Percentiles rank a stretch among this genome's conserved stretches.
Conservation (phyloP, 2,329 filamentous ascomycete species). For the Botrytis squamosa region DNA sequence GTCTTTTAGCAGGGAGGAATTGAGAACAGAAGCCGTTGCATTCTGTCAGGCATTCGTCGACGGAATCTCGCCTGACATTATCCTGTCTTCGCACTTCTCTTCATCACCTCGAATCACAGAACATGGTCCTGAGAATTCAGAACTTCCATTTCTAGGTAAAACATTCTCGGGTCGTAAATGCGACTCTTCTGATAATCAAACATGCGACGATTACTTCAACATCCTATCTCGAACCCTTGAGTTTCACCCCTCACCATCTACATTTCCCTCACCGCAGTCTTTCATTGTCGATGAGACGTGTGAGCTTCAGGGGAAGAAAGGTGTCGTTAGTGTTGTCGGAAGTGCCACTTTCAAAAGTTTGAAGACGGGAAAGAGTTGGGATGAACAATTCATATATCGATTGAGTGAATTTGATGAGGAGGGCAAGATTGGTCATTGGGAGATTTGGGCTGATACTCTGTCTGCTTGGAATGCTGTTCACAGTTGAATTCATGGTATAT, state of each 20-base stretch:
- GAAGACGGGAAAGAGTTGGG: slow-evolving; percentile 44
- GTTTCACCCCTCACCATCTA: slow-evolving; percentile 10
- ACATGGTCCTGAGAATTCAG: slow-evolving; percentile 41
- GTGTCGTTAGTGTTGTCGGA: slow-evolving; percentile 42
- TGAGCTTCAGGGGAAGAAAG: slow-evolving; percentile 23
- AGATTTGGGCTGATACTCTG: slow-evolving; percentile 47
- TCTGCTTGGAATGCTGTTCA: slow-evolving; percentile 44
- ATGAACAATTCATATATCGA: slow-evolving; percentile 44
- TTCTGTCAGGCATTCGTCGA: slow-evolving; percentile 22
- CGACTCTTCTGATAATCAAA: slow-evolving; percentile 23
- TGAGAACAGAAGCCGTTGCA: neutral
- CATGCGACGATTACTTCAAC: slow-evolving; percentile 43
- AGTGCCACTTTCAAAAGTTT: slow-evolving; percentile 40
- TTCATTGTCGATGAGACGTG: slow-evolving; percentile 39
- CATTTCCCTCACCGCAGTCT: slow-evolving; percentile 16
- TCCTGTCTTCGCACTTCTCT: slow-evolving; percentile 20
- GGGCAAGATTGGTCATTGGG: slow-evolving; percentile 44
- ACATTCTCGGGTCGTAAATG: slow-evolving; percentile 36
- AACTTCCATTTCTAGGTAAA: slow-evolving; percentile 43
- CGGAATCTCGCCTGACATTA: neutral
- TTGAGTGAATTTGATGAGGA: slow-evolving; percentile 43
- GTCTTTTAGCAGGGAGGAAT: neutral
- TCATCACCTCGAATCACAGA: slow-evolving; percentile 40
- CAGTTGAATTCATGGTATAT: neutral
- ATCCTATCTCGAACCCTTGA: slow-evolving; percentile 38